Conservation (phyloP, 1,284 basidiomycete genomes). For the Leccinum huronense region DNA sequence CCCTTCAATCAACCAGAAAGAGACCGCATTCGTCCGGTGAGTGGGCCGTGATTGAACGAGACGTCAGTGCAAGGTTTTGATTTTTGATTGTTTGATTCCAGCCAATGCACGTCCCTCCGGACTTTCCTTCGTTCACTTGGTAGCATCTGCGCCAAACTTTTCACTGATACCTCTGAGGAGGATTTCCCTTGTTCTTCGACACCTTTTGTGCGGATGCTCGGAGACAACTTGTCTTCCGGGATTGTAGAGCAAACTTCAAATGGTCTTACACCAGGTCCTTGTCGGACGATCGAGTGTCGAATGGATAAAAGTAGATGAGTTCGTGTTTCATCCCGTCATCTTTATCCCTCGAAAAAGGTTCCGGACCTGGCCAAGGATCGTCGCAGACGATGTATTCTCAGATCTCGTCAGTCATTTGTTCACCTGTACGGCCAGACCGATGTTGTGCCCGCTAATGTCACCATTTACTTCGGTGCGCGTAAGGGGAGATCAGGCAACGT, state of each 20-base stretch:
- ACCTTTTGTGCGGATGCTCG: constrained; percentile 96
- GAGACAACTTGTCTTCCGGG: constrained; percentile 92
- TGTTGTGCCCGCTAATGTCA: constrained; percentile 74
- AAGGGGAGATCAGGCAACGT: not conserved
- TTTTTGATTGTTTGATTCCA: too few species aligned
- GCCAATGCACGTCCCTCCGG: too few species aligned
- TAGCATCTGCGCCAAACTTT: constrained; percentile 90
- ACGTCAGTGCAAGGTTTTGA: too few species aligned
- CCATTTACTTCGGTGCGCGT: constrained; percentile 43
- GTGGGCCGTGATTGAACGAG: too few species aligned
- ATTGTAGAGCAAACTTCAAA: constrained; percentile 95
- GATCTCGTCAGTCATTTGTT: constrained; percentile 95
- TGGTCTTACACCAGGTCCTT: constrained; percentile 98
- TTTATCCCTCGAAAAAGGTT: constrained; percentile 72
- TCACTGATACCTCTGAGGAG: constrained; percentile 68
- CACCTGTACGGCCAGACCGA: constrained; percentile 85
- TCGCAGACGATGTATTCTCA: constrained; percentile 94
- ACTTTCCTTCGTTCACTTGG: too few species aligned
- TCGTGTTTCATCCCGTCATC: constrained; percentile 86
- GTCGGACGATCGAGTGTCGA: constrained; percentile 98
- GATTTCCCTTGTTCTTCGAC: constrained; percentile 95
- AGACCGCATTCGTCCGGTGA: too few species aligned
- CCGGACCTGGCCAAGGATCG: constrained; percentile 70
- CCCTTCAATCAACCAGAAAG: too few species aligned
- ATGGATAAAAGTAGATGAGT: constrained; percentile 98